A percentile compares a stretch with the other conserved stretches of the same genome.
phyloP scores from a whole-genome alignment of 306 rosid genomes.

The Albizia julibrissin region DNA sequence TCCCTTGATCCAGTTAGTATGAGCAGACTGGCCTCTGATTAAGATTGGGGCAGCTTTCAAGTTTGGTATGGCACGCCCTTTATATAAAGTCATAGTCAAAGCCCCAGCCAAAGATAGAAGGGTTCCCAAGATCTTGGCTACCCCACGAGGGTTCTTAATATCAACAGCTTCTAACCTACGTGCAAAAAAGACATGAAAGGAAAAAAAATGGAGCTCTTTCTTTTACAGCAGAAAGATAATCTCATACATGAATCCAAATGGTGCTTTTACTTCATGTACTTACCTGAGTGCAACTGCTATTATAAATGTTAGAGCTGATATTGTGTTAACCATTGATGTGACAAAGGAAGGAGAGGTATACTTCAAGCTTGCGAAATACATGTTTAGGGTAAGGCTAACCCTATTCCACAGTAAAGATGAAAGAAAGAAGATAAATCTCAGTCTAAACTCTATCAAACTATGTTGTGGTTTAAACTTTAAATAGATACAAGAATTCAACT shows the following conservation, averaged over 20 bases:
- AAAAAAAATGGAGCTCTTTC: background rate
- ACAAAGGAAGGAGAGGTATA: conserved; percentile 51
- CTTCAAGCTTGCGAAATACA: conserved; percentile 45
- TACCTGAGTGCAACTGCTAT: conserved; percentile 44
- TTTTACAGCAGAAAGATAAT: background rate
- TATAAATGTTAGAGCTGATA: conserved; percentile 48
- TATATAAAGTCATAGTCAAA: conserved; percentile 37
- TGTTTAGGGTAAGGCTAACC: conserved; percentile 40
- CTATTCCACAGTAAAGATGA: conserved; percentile 25
- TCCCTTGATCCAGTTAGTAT: conserved; percentile 47
- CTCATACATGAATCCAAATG: conserved; percentile 6
- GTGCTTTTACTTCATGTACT: background rate
- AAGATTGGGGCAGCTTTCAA: conserved; percentile 33
- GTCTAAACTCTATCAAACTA: background rate
- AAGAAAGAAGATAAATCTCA: conserved; percentile 21
- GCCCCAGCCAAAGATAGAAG: conserved; percentile 41
- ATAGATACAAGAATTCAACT: background rate
- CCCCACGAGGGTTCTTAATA: conserved; percentile 42
- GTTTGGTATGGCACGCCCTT: conserved; percentile 42
- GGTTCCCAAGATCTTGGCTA: conserved; percentile 46
- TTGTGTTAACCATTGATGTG: conserved; percentile 42
- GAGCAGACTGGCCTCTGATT: conserved; percentile 29
- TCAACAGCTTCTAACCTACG: conserved; percentile 46
- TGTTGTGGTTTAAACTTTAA: background rate
- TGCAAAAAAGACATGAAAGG: background rate